Base-by-base conservation (phyloP, 129 eudicot genomes). In the Dittrichia graveolens region DNA sequence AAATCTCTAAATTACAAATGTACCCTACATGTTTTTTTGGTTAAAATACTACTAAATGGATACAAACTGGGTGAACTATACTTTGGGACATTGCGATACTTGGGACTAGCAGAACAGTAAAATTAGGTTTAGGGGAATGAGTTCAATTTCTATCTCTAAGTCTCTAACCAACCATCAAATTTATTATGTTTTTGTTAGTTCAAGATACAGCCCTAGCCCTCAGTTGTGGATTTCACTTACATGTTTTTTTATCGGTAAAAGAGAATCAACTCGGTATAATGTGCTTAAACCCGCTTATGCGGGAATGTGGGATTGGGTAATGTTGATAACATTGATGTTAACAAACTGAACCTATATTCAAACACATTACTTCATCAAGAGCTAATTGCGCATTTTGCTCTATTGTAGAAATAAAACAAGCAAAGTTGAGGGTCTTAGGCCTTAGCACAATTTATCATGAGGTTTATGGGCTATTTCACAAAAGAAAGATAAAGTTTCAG, bases 401-500 rank as follows among this genome's bases (percentile, higher is more conserved):
- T 55, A 45, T 31, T 39, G 65, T 75, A 62, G 73, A 44, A 11
- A 19, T 9, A 43, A 41, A 65, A 42, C 50, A 54, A 37, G 57
- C 53, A 50, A 53, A 43, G 59, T 76, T 35, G 31, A 65, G 11
- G 55, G 59, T 44, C 64, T 40, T 64, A 19, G 39, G 61, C 8
- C 4, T 42, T 40, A n/a, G 18, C 5, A 6, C 56, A 19, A 11
- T 46, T 62, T 49, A 62, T 62, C 49, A 14, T 16, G 50, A n/a
- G 50, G 57, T 43, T 54, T 61, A 61, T 61, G 76, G 76, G 71
- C 76, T 65, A 11, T 40, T 60, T 69, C 48, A 56, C 46, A 49
- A 24, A 48, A 42, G 40, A 38, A 1, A 49, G 2, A 8, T 12
- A 46, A 42, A 11, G 15, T 60, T 40, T 14, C 31, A 31, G 56